phyloP scores from a whole-genome alignment of 192 early-diverging fungal species.

The Geranomyces variabilis region DNA sequence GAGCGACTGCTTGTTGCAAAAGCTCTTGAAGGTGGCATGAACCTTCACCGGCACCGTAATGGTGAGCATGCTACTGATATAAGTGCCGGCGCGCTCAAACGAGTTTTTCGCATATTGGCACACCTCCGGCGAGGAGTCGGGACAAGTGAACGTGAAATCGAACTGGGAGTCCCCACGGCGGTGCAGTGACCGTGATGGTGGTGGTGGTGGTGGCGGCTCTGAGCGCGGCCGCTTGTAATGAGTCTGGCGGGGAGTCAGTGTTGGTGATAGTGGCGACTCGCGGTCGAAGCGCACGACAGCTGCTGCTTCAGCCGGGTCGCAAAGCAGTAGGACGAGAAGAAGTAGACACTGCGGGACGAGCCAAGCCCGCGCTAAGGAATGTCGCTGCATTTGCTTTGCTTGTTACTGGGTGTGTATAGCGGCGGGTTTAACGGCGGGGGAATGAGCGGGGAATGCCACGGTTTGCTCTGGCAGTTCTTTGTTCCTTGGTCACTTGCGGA shows the following conservation, averaged over 20 bases:
- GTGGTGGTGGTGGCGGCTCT: background rate
- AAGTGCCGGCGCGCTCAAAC: slow-evolving; percentile 30
- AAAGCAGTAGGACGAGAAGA: no score
- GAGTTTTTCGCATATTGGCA: slow-evolving; percentile 27
- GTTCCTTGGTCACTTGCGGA: no score
- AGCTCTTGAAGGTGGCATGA: slow-evolving; percentile 33
- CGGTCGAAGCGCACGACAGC: background rate
- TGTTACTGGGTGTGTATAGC: no score
- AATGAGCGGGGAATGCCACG: no score
- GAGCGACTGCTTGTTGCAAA: slow-evolving; percentile 24
- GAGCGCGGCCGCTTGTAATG: background rate
- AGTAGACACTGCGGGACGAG: no score
- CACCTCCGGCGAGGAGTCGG: background rate
- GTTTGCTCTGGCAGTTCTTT: no score
- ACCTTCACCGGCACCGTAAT: slow-evolving; percentile 26
- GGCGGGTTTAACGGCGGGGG: no score
- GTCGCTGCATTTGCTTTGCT: background rate
- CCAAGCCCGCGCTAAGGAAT: background rate
- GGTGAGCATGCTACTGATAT: slow-evolving; percentile 21
- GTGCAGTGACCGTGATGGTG: background rate
- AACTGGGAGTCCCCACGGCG: slow-evolving; percentile 14
- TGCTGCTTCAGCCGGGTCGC: background rate
- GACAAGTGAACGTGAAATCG: slow-evolving; percentile 29
- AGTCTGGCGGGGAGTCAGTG: background rate
- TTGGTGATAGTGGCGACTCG: background rate